Base-by-base conservation (phyloP, 768 basidiomycete genomes). In the Hebeloma cylindrosporum region DNA sequence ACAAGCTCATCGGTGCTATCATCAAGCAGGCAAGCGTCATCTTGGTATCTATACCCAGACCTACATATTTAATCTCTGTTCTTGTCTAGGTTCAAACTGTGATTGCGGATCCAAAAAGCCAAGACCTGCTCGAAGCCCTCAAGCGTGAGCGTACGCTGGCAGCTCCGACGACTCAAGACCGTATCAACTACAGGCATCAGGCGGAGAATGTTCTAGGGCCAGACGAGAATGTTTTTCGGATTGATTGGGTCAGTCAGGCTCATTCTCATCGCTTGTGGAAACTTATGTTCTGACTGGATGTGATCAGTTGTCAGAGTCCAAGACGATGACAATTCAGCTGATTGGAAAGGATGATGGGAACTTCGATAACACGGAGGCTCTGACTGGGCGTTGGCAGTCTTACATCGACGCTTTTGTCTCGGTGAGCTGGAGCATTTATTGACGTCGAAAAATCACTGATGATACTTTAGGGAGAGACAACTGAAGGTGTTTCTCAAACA, bases 1-100 rank as follows among this genome's bases (percentile, higher is more conserved):
- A 99, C 68, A 93, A 96, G 64, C 73, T 97, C 26, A 77, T 97
- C 31, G 88, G 87, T 1, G 74, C 82, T 1, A 76, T 97, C 48
- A 83, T 99, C 65, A 97, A 96, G 61, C 92, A 94, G 69, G 90
- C 88, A 11, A 14, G 26, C 40, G 8, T 21, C 18, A 32, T 17
- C 8, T 26, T 17, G 39, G 18, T 13, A 17, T 5, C 31, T 18
- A 7, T 9, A 10, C 11, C 10, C 16, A 54, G n/a, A 5, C 1
- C 40, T n/a, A 17, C 7, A 32, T 17, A 25, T 16, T 26, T 43
- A 10, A 10, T 41, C 16, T 22, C 38, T n/a, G 3, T 20, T 16
- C 14, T 28, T 17, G 14, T 17, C 25, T 32, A 29, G 17, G 14
- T 29, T 25, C 88, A 90, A 58, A 61, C 74, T n/a, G 68, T 85